These are phyloP conservation scores for Cetradonia linearis DNA, from an alignment of 495 filamentous ascomycete species.

Conservation along the genomic window DNA sequence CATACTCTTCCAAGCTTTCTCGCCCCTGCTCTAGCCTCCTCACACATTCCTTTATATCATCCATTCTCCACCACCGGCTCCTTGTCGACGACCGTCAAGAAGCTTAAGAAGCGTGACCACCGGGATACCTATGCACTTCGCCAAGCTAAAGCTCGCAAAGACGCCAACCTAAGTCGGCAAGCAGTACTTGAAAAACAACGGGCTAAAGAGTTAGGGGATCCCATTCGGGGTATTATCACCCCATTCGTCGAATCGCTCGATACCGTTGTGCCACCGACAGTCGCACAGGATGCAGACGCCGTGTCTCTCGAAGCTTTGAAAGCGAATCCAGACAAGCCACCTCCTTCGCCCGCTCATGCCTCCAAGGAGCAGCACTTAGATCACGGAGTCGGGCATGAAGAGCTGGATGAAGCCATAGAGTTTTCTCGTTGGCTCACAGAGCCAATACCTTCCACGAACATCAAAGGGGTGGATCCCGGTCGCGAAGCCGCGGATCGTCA, in stretches of 20 bases:
- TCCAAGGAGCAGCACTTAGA: slow-evolving; percentile 47
- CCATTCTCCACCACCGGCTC: slow-evolving; percentile 19
- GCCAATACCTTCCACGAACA: slow-evolving; percentile 37
- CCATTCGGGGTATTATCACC: slow-evolving; percentile 65
- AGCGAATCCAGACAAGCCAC: slow-evolving; percentile 27
- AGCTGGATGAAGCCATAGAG: slow-evolving; percentile 53
- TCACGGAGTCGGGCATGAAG: slow-evolving; percentile 56
- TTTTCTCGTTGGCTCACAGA: slow-evolving; percentile 52
- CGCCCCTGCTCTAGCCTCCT: slow-evolving; percentile 16
- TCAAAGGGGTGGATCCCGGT: slow-evolving; percentile 36
- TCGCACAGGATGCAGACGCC: slow-evolving; percentile 22
- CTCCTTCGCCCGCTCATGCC: slow-evolving; percentile 36
- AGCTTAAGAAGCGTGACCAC: slow-evolving; percentile 31
- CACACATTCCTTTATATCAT: neutral
- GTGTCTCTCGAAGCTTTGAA: slow-evolving; percentile 15
- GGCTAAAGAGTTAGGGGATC: slow-evolving; percentile 54
- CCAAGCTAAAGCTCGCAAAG: slow-evolving; percentile 67
- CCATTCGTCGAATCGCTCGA: slow-evolving; percentile 79
- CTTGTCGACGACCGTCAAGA: neutral
- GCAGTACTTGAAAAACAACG: slow-evolving; percentile 53
- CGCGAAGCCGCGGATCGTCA: slow-evolving; percentile 29
- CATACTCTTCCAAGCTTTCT: slow-evolving; percentile 21
- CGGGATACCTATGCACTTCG: slow-evolving; percentile 59
- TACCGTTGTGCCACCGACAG: slow-evolving; percentile 34
- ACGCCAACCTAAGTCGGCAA: slow-evolving; percentile 65